Evolutionary conservation across 495 filamentous ascomycete genomes (phyloP), one percentile per base, ranked within the genome.

Genomic region (Hyaloscypha variabilis): DNA sequence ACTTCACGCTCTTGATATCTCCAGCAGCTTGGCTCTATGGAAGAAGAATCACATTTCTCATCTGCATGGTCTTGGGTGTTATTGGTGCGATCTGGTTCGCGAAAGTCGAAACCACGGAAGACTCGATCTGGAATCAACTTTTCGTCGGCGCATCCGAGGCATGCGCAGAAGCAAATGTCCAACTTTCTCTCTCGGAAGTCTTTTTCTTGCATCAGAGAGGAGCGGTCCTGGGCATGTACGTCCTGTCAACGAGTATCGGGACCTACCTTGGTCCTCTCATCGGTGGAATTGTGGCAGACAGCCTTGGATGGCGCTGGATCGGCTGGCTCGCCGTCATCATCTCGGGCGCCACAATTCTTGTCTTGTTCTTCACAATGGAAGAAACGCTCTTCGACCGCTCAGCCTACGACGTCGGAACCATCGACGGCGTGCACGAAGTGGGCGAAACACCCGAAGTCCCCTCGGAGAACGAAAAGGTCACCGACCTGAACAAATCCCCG

Each of bases 311-410:
- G 94, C 84, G 91, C 61, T 97, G 93, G 93, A 82, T 95, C 17
- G 94, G 94, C 76, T 94, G 89, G 79, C 81, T 93, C 24, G 91
- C 96, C 65, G 87, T 88, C 2, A 91, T 97, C 21, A 78, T 85
- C 23, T 82, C 85, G 56, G 88, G 79, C 1, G 72, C 86, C 46
- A 76, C 91, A 56, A 87, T 81, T 6, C 77, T 92, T 19, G 84
- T 85, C 36, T 69, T 89, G n/a, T 83, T 89, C 58, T 91, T 96
- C 72, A 87, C 39, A 2, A 46, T 65, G 6, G 63, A 65, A 65
- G 63, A 65, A 53, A 60, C 63, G 1, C 25, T 58, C 17, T 65
- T 65, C 49, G 63, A 65, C 17, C 63, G 63, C 29, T 59, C 63
- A 6, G 46, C 39, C 25, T 59, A 59, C 30, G 61, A 63, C 26